Evolutionary conservation across 768 basidiomycete genomes (phyloP).

Genomic region (Terana coerulea): DNA sequence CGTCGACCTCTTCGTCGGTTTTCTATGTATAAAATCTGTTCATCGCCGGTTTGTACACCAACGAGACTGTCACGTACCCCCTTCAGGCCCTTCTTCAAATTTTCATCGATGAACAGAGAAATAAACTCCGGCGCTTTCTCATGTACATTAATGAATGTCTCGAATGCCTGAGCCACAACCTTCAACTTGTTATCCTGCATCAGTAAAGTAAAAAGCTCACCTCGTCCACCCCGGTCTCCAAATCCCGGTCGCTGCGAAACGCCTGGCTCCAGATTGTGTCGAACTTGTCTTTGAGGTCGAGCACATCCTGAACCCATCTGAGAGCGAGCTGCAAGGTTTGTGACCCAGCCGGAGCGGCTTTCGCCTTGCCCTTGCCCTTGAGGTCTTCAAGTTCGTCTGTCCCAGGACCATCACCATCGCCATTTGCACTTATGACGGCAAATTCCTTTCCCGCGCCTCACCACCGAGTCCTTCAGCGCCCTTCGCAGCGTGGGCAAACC

Average conservation of each 20-base stretch:
- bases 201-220: too few species aligned
- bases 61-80: conserved; percentile 54
- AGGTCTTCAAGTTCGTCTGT: conserved; percentile 31
- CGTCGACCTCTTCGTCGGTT: conserved; percentile 90
- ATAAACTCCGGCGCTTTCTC: conserved; percentile 90
- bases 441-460: conserved; percentile 73
- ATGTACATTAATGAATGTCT: conserved; percentile 86
- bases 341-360: conserved; percentile 30
- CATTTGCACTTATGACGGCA: conserved; percentile 53
- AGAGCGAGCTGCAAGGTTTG: conserved; percentile 63
- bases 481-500: conserved; percentile 65
- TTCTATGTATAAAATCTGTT: conserved; percentile 50
- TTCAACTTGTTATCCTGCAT: too few species aligned
- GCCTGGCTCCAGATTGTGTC: conserved; percentile 69
- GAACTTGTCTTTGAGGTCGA: conserved; percentile 90
- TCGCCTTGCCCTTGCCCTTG: conserved; percentile 53
- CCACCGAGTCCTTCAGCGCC: conserved; percentile 68
- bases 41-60: conserved; percentile 1
- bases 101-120: conserved; percentile 95
- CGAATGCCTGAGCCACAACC: conserved; percentile 66
- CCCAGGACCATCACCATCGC: conserved; percentile 30
- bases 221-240: conserved; percentile 83
- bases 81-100: conserved; percentile 91
- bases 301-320: conserved; percentile 90
- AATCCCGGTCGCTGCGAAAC: conserved; percentile 66